A percentile compares a stretch with the other conserved stretches of the same genome.
Conservation (phyloP, 345 rosid genomes). For the Lepidium africanum region DNA sequence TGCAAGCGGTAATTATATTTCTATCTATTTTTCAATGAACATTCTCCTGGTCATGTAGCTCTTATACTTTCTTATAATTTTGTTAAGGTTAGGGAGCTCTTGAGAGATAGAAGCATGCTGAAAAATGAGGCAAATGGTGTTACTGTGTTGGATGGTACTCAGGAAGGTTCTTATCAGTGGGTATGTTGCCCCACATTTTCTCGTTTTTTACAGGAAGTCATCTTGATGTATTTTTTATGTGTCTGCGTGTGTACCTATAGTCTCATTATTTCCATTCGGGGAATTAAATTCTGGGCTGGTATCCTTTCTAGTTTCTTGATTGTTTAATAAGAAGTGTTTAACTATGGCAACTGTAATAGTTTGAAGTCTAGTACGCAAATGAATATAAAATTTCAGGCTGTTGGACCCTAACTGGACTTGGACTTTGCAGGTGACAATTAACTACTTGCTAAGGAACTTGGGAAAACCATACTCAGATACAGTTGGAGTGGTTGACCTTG, state of each 20-base stretch:
- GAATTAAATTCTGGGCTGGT: not conserved
- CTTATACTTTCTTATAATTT: constrained; percentile 12
- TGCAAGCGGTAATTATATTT: constrained; percentile 56
- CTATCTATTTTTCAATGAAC: not conserved
- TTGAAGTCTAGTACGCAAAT: not conserved
- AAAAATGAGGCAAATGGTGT: constrained; percentile 58
- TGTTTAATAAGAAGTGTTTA: not conserved
- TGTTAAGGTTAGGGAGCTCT: constrained; percentile 72
- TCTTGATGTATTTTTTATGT: not conserved
- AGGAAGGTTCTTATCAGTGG: constrained; percentile 98
- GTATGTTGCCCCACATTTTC: constrained; percentile 39
- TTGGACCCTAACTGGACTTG: not conserved
- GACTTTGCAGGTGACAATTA: constrained; percentile 76
- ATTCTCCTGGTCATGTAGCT: constrained; percentile 3
- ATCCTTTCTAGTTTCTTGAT: not conserved
- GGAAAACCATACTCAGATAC: constrained; percentile 66
- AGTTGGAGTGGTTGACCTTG: constrained; percentile 98
- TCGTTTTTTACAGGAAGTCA: not conserved
- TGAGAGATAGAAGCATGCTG: constrained; percentile 69
- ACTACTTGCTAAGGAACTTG: constrained; percentile 72
- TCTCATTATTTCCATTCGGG: not conserved
- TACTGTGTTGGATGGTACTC: constrained; percentile 82
- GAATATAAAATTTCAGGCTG: not conserved
- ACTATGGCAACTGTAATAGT: not conserved
- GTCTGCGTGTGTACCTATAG: not conserved